Evolutionary conservation across 1,139 yeast genomes (phyloP).

Genomic region (Saccharomyces hybrid): DNA sequence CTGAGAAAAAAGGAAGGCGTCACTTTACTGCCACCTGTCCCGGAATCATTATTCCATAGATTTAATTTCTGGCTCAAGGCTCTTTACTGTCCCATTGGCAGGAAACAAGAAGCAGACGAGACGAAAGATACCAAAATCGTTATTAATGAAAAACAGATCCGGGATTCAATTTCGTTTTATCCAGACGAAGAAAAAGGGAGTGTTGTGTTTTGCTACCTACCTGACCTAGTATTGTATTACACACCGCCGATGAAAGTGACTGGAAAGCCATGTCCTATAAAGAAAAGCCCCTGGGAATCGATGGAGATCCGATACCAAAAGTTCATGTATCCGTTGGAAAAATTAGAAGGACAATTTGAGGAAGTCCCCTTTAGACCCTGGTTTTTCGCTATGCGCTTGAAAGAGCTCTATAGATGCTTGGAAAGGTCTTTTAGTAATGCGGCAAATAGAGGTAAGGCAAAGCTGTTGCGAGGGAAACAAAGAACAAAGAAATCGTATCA

Average conservation of each 20-base stretch:
- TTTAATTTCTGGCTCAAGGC: background rate
- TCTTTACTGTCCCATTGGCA: background rate
- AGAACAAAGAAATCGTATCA: background rate
- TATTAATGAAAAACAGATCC: background rate
- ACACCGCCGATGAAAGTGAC: background rate
- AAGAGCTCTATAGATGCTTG: background rate
- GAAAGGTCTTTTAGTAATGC: background rate
- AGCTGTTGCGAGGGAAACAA: background rate
- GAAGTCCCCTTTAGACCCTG: background rate
- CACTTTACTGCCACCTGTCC: background rate
- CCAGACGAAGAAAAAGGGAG: background rate
- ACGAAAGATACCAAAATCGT: background rate
- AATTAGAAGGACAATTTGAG: background rate
- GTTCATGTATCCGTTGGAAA: background rate
- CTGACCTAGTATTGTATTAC: background rate
- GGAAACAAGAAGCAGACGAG: background rate
- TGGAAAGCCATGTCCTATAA: background rate
- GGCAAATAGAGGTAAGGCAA: slow-evolving; percentile 1
- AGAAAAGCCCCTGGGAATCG: background rate
- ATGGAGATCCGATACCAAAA: background rate
- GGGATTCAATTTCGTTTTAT: background rate
- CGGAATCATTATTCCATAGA: background rate
- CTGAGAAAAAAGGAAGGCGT: background rate
- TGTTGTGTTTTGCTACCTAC: background rate
- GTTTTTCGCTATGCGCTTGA: background rate